These are phyloP conservation scores for Pulicaria dysenterica DNA, from an alignment of 129 eudicot species.

Conservation along the genomic window DNA sequence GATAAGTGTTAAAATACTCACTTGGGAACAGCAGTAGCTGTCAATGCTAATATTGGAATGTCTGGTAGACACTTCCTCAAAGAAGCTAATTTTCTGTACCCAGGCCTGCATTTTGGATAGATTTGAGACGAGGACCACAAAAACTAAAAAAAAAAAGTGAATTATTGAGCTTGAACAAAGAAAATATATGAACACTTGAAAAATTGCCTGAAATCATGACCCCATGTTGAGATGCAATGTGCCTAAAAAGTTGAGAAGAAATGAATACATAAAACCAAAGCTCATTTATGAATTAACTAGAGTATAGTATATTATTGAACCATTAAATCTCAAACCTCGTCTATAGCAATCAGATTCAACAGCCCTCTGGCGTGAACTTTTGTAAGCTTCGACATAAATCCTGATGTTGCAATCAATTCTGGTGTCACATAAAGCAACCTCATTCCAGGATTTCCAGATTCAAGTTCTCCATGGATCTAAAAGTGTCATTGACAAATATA, in stretches of 20 bases:
- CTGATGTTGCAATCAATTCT: slow-evolving; percentile 90
- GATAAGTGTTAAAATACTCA: slow-evolving; percentile 42
- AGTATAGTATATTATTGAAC: not conserved
- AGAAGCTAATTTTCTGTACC: slow-evolving; percentile 91
- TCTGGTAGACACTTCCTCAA: slow-evolving; percentile 65
- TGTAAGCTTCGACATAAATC: slow-evolving; percentile 69
- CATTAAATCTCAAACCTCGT: slow-evolving; percentile 62
- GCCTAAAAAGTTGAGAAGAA: slow-evolving; percentile 58
- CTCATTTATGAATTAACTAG: not conserved
- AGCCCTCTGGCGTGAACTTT: slow-evolving; percentile 78
- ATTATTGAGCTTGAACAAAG: slow-evolving; percentile 9
- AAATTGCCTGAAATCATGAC: slow-evolving; percentile 87
- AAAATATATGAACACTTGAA: slow-evolving; percentile 2
- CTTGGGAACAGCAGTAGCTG: slow-evolving; percentile 99
- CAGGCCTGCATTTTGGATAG: slow-evolving; percentile 61
- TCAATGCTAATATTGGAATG: slow-evolving; percentile 85
- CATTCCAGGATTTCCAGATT: slow-evolving; percentile 84
- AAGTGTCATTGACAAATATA: not conserved
- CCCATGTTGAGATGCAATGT: slow-evolving; percentile 97
- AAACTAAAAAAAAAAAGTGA: not conserved
- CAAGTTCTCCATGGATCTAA: slow-evolving; percentile 86
- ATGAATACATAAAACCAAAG: slow-evolving; percentile 11
- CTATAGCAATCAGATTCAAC: slow-evolving; percentile 85
- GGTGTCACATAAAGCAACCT: slow-evolving; percentile 96
- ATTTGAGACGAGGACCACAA: slow-evolving; percentile 10